These are phyloP conservation scores for Bacterosira constricta DNA, from an alignment of 108 stramenopile species.

Conservation along the genomic window DNA sequence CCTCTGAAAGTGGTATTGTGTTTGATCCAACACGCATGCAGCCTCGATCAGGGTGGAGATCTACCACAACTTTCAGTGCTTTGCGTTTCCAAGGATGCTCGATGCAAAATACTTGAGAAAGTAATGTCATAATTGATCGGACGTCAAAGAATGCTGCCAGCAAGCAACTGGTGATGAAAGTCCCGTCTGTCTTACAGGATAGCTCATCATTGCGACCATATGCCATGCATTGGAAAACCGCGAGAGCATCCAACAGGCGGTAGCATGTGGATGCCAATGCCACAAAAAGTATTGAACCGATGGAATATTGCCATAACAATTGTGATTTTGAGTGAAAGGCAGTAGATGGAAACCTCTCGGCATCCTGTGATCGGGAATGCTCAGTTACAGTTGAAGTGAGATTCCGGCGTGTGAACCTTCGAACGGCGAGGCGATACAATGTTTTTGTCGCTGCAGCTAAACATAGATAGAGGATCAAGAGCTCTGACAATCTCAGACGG, in stretches of 20 bases:
- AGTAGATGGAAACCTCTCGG: slow-evolving; percentile 14
- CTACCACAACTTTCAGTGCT: slow-evolving; percentile 31
- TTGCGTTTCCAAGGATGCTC: slow-evolving; percentile 21
- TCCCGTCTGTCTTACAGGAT: slow-evolving; percentile 15
- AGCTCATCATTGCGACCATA: not conserved
- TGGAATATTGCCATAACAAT: slow-evolving; percentile 28
- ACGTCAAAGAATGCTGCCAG: slow-evolving; percentile 20
- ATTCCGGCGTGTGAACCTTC: slow-evolving; percentile 12
- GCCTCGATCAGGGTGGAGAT: slow-evolving; percentile 37
- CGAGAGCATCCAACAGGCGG: not conserved
- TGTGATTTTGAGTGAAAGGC: slow-evolving; percentile 13
- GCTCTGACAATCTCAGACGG: slow-evolving; percentile 27
- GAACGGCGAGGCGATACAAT: slow-evolving; percentile 3
- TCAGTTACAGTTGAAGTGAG: not conserved
- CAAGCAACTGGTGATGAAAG: slow-evolving; percentile 4
- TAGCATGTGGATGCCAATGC: not conserved
- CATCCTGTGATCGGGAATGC: not conserved
- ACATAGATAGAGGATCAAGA: slow-evolving; percentile 26
- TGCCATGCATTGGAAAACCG: slow-evolving; percentile 5
- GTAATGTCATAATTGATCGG: slow-evolving; percentile 5
- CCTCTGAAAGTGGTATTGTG: slow-evolving; percentile 12
- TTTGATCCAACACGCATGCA: slow-evolving; percentile 15
- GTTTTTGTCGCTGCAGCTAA: slow-evolving; percentile 14
- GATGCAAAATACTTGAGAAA: slow-evolving; percentile 19
- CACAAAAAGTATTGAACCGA: slow-evolving; percentile 6